phyloP scores from a whole-genome alignment of 2,329 filamentous ascomycete species.

The Ilyonectria destructans region DNA sequence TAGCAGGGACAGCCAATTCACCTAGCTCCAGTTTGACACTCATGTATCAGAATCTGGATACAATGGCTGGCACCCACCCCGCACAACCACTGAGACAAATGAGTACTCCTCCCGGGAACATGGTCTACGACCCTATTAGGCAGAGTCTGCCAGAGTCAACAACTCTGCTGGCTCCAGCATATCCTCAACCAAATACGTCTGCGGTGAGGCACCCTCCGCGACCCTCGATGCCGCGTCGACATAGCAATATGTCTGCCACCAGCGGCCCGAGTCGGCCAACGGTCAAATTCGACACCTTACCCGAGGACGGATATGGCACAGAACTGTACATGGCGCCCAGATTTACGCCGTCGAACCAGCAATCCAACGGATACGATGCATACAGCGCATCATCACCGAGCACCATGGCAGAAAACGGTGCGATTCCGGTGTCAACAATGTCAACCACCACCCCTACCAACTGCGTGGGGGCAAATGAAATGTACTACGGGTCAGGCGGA shows the following conservation, averaged over 20 bases:
- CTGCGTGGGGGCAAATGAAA: conserved; percentile 31
- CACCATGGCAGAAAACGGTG: conserved; percentile 56
- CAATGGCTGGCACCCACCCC: conserved; percentile 28
- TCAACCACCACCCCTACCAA: conserved; percentile 37
- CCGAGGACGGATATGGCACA: conserved; percentile 51
- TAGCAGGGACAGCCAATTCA: conserved; percentile 91
- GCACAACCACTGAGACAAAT: conserved; percentile 51
- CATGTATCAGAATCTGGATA: conserved; percentile 76
- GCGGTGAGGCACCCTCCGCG: conserved; percentile 63
- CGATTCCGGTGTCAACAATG: conserved; percentile 35
- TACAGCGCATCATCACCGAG: conserved; percentile 62
- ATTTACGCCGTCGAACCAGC: conserved; percentile 61
- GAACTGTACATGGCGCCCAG: conserved; percentile 55
- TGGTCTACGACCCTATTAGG: conserved; percentile 74
- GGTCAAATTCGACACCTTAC: conserved; percentile 51
- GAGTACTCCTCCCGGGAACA: conserved; percentile 69
- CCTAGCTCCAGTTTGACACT: conserved; percentile 87
- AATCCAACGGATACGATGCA: conserved; percentile 61
- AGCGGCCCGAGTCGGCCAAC: conserved; percentile 43
- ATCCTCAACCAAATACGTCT: conserved; percentile 66
- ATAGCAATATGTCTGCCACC: conserved; percentile 42
- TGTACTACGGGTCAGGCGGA: conserved; percentile 49
- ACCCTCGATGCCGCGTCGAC: conserved; percentile 46
- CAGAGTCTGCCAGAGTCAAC: conserved; percentile 67
- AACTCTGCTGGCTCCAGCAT: conserved; percentile 65